These are phyloP conservation scores for Amanita thiersii DNA, from an alignment of 768 basidiomycete species.

Conservation along the genomic window DNA sequence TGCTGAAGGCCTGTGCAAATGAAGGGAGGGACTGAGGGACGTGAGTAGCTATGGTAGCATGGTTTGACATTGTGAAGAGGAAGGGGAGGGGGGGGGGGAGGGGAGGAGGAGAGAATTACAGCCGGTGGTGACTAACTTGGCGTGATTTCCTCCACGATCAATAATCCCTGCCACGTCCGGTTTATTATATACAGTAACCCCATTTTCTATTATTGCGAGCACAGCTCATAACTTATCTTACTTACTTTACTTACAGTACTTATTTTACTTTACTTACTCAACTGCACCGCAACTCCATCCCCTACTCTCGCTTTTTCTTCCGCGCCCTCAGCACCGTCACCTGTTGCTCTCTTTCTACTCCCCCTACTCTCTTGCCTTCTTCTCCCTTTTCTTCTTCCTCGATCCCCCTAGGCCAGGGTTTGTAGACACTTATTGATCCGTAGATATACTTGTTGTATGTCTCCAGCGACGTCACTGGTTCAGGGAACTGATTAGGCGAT, in stretches of 20 bases:
- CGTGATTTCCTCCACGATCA: no score
- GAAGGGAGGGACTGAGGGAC: slow-evolving; percentile 64
- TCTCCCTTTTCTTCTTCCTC: not conserved
- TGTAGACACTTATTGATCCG: slow-evolving; percentile 46
- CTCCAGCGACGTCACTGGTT: slow-evolving; percentile 53
- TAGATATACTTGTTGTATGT: slow-evolving; percentile 56
- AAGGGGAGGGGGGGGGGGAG: slow-evolving; percentile 9
- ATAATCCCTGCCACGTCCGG: no score
- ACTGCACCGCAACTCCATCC: slow-evolving; percentile 14
- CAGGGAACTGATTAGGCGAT: slow-evolving; percentile 62
- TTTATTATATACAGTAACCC: no score
- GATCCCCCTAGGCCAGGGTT: slow-evolving; percentile 22
- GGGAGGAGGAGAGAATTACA: slow-evolving; percentile 10
- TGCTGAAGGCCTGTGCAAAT: slow-evolving; percentile 70
- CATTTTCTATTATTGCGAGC: no score
- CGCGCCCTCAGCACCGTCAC: slow-evolving; percentile 58
- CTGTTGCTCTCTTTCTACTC: slow-evolving; percentile 14
- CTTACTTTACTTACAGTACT: no score
- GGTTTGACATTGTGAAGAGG: slow-evolving; percentile 16
- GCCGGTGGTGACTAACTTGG: no score
- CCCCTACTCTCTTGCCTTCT: slow-evolving; percentile 3
- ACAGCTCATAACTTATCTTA: no score
- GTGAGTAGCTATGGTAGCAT: slow-evolving; percentile 34
- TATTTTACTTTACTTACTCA: slow-evolving; percentile 8
- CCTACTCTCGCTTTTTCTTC: slow-evolving; percentile 39